These are phyloP conservation scores for Exophiala phaeomuriformis DNA, from an alignment of 2,329 filamentous ascomycete species.

Conservation along the genomic window DNA sequence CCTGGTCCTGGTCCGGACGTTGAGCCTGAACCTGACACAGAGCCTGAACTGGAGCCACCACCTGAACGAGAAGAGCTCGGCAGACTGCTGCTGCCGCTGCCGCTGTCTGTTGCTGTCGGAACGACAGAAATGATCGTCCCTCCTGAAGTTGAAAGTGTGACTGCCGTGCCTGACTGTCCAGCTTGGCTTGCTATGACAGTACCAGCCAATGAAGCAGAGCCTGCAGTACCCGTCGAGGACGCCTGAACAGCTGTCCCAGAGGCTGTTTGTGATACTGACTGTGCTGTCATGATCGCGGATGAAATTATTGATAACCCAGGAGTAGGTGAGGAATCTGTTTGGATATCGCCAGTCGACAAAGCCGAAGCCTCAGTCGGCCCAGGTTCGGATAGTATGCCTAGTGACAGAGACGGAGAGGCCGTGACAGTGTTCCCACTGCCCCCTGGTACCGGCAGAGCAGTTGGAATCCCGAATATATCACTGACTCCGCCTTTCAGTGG, in stretches of 20 bases:
- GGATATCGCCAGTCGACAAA: neutral
- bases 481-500: slow-evolving; percentile 15
- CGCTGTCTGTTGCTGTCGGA: slow-evolving; percentile 9
- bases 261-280: neutral
- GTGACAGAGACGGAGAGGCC: neutral
- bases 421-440: neutral
- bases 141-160: neutral
- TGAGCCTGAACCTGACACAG: slow-evolving; percentile 1
- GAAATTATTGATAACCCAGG: neutral
- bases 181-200: neutral
- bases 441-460: neutral
- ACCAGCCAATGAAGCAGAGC: neutral
- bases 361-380: neutral
- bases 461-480: slow-evolving; percentile 9
- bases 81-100: slow-evolving; percentile 5
- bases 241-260: slow-evolving; percentile 2
- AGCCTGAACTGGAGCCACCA: slow-evolving; percentile 2
- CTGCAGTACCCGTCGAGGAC: slow-evolving; percentile 2
- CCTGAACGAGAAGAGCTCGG: slow-evolving; percentile 3
- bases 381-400: neutral
- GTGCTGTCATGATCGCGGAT: neutral
- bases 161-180: neutral
- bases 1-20: neutral
- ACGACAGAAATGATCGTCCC: neutral
- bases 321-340: neutral